Evolutionary conservation across 2,329 filamentous ascomycete species (phyloP).

Genomic region (Colletotrichum tofieldiae): DNA sequence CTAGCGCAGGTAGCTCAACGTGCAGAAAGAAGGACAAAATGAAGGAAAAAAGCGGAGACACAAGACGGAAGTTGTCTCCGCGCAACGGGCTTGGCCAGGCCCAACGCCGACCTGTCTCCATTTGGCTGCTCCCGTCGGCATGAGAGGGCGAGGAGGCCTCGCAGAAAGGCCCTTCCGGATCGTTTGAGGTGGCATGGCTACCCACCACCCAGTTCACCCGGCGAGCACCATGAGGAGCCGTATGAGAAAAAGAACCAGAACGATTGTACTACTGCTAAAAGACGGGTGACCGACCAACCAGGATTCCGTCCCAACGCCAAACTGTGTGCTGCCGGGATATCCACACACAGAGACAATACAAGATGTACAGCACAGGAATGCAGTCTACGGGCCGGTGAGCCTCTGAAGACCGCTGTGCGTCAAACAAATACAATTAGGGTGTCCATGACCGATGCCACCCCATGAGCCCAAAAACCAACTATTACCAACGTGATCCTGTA

Average conservation of each 20-base stretch:
- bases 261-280: constrained; percentile 2
- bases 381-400: not conserved
- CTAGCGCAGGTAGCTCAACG: constrained; percentile 2
- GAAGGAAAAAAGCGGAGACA: not conserved
- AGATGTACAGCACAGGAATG: constrained; percentile 9
- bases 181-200: not conserved
- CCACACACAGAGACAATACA: constrained; percentile 2
- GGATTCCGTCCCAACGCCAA: constrained; percentile 13
- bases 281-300: constrained; percentile 3
- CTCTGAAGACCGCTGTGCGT: not conserved
- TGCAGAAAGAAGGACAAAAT: not conserved
- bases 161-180: not conserved
- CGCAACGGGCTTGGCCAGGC: not conserved
- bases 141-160: not conserved
- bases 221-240: not conserved
- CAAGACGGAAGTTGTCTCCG: not conserved
- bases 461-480: constrained; percentile 30
- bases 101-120: not conserved
- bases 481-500: constrained; percentile 28
- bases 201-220: not conserved
- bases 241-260: not conserved
- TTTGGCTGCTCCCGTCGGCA: not conserved
- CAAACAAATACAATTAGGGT: constrained; percentile 31
- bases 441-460: constrained; percentile 35
- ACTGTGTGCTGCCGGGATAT: constrained; percentile 3